phyloP scores from a whole-genome alignment of 257 asterid genomes.

The Petrea volubilis region DNA sequence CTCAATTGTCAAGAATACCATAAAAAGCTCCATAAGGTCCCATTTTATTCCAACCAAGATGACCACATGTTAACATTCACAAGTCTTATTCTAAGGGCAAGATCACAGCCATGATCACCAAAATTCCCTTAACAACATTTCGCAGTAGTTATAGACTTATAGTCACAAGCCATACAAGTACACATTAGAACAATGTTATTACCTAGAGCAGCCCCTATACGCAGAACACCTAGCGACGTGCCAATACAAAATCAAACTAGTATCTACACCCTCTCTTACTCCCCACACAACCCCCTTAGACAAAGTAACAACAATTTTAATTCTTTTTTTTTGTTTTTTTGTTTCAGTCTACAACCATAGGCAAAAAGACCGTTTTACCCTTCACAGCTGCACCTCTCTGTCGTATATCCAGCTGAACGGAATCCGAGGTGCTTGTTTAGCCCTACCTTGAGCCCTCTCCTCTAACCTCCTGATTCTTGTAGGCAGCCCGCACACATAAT shows the following conservation, averaged over 20 bases:
- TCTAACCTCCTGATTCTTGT: constrained; percentile 52
- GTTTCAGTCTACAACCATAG: too few species aligned
- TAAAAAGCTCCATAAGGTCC: background rate
- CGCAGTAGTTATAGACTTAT: background rate
- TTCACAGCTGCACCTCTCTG: constrained; percentile 54
- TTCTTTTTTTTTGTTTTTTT: too few species aligned
- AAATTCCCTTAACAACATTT: background rate
- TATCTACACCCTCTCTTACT: constrained; percentile 44
- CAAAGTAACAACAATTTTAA: constrained; percentile 11
- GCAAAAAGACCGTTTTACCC: too few species aligned
- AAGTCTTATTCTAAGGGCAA: background rate
- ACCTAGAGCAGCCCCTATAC: constrained; percentile 27
- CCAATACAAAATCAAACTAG: constrained; percentile 16
- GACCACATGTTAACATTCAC: background rate
- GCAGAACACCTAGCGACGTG: constrained; percentile 27
- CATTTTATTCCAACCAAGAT: background rate
- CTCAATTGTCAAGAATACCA: too few species aligned
- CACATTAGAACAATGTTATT: background rate
- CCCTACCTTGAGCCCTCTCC: constrained; percentile 53
- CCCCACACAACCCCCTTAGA: constrained; percentile 18
- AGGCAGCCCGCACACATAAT: constrained; percentile 56
- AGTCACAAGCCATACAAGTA: background rate
- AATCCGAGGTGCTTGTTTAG: constrained; percentile 41
- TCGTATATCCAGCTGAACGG: constrained; percentile 60
- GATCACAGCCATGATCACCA: background rate